Conservation (phyloP, 148 eudicot genomes). For the Dianthus caryophyllus region DNA sequence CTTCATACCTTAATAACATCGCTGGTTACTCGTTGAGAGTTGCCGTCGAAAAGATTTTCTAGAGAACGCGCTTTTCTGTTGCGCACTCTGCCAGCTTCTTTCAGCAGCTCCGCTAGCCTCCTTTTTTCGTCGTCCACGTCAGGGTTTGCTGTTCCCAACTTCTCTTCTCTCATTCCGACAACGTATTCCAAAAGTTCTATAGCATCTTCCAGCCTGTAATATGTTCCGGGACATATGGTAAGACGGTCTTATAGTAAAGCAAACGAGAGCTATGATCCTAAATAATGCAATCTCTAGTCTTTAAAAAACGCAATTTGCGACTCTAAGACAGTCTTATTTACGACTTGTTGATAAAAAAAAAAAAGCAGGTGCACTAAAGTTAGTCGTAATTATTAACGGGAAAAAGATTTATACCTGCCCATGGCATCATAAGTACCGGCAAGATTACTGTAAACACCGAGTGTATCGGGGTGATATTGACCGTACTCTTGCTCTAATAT, state of each 20-base stretch:
- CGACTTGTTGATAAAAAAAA: background rate
- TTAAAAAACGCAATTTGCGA: too few species aligned
- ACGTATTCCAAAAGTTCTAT: slow-evolving; percentile 72
- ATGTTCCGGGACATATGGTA: background rate
- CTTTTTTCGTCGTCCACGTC: slow-evolving; percentile 93
- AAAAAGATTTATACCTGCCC: slow-evolving; percentile 61
- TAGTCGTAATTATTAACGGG: background rate
- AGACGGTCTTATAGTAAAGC: background rate
- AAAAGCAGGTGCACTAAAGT: background rate
- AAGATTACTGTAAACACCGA: slow-evolving; percentile 96
- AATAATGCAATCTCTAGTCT: background rate
- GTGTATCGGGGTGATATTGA: slow-evolving; percentile 89
- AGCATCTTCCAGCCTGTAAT: slow-evolving; percentile 81
- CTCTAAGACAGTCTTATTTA: background rate
- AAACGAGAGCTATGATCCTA: background rate
- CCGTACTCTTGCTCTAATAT: slow-evolving; percentile 89
- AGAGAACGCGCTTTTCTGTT: slow-evolving; percentile 66
- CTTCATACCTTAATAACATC: slow-evolving; percentile 56
- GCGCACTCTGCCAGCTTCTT: slow-evolving; percentile 81
- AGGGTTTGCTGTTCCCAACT: slow-evolving; percentile 95
- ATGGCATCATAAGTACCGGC: slow-evolving; percentile 97
- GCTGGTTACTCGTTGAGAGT: slow-evolving; percentile 37
- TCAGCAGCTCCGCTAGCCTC: slow-evolving; percentile 72
- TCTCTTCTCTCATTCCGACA: slow-evolving; percentile 94
- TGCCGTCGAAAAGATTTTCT: slow-evolving; percentile 70